phyloP scores from a whole-genome alignment of 306 rosid species.

The Casuarina glauca region DNA sequence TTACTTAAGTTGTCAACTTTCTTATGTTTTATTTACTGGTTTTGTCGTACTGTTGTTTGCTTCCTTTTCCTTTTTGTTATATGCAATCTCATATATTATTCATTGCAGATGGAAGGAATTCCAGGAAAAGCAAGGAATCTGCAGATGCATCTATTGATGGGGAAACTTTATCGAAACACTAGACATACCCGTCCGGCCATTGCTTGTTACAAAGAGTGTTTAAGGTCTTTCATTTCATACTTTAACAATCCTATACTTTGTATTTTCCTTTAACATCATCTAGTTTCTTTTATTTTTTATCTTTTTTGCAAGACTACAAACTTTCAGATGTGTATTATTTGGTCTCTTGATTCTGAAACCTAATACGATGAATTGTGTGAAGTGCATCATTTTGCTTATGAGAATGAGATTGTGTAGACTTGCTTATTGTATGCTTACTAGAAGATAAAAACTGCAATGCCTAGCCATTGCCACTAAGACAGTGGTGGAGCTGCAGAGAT shows the following conservation, averaged over 20 bases:
- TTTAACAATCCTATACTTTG: not conserved
- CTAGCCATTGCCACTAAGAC: slow-evolving; percentile 18
- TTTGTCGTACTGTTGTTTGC: slow-evolving; percentile 24
- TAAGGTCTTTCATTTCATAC: slow-evolving; percentile 56
- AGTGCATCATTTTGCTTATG: not conserved
- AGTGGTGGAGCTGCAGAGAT: slow-evolving; percentile 5
- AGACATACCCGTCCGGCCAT: slow-evolving; percentile 88
- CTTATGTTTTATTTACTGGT: not conserved
- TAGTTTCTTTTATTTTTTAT: not conserved
- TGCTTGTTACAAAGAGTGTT: slow-evolving; percentile 90
- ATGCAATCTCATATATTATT: slow-evolving; percentile 15
- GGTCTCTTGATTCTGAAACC: slow-evolving; percentile 13
- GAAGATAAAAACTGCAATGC: slow-evolving; percentile 15
- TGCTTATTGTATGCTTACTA: not conserved
- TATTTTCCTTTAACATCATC: not conserved
- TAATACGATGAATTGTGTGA: slow-evolving; percentile 11
- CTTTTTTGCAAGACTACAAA: slow-evolving; percentile 12
- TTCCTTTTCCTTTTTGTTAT: slow-evolving; percentile 21
- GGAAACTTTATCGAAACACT: slow-evolving; percentile 78
- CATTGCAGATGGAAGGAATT: slow-evolving; percentile 91
- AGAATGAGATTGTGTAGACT: not conserved
- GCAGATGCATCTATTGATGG: slow-evolving; percentile 86
- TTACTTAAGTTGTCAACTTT: not conserved
- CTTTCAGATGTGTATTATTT: slow-evolving; percentile 11
- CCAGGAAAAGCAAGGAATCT: slow-evolving; percentile 82